Base-by-base conservation (phyloP, 495 filamentous ascomycete species). In the Penicillium crystallinum region DNA sequence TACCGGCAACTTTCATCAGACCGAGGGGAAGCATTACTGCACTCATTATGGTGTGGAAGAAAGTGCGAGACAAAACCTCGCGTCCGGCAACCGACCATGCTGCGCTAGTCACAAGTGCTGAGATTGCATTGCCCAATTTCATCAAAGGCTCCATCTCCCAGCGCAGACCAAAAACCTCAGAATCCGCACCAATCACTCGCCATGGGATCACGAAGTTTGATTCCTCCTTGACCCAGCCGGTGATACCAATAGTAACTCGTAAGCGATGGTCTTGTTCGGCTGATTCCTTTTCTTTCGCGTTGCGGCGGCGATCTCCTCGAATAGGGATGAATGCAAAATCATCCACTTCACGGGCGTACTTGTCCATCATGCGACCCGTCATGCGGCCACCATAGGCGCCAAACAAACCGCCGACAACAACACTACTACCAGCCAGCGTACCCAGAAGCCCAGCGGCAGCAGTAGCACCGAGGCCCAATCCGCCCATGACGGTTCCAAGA, bases 241-340 rank as follows among this genome's bases (percentile, higher is more conserved):
- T 82, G 38, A 97, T 82, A 30, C 87, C 84, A 56, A 98, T 82
- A 0, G 87, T 89, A 15, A 97, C 82, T 19, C 92, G 80, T 42
- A 97, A 71, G 19, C 90, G 81, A 46, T 90, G 79, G 60, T 78
- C 77, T 47, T 84, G 72, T 11, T 62, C 58, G 30, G 68, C 70
- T 29, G 67, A 68, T 42, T 77, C 74, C 23, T 54, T 73, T n/a
- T 75, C 70, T 37, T 76, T 66, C n/a, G 65, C 59, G 0, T 71
- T 67, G 14, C 69, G 66, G 58, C 56, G 76, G 58, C 57, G 68
- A 11, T 63, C 60, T 11, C 77, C 76, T 30, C 79, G 75, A 34
- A 95, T 70, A 1, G 91, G 90, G 14, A 96, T 65, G 58, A 98
- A 91, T 6, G 83, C 90, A 66, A 97, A 96, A 66, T 97, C 91